phyloP scores from a whole-genome alignment of 73 alveolate species.

The Paramecium primaurelia region DNA sequence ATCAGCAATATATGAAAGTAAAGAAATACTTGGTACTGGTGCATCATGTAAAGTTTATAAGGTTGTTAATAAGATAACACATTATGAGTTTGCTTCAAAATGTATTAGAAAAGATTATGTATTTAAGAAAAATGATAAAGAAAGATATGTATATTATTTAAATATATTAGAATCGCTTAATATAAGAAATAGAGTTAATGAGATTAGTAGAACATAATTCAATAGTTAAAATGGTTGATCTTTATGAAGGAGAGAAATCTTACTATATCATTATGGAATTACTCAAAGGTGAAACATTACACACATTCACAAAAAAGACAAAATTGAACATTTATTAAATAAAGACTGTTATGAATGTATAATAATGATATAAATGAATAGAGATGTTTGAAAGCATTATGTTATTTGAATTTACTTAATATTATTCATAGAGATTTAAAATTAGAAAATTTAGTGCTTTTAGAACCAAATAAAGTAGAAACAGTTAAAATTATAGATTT shows the following conservation, averaged over 20 bases:
- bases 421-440: slow-evolving; percentile 73
- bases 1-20: not conserved
- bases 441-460: slow-evolving; percentile 62
- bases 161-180: not conserved
- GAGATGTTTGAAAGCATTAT: slow-evolving; percentile 31
- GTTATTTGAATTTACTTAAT: slow-evolving; percentile 45
- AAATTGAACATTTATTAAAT: not conserved
- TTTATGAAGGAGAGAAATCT: slow-evolving; percentile 28
- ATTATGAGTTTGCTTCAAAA: not conserved
- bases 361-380: not conserved
- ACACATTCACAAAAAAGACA: not conserved
- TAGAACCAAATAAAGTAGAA: not conserved
- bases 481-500: slow-evolving; percentile 40
- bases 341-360: not conserved
- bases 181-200: not conserved
- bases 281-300: not conserved
- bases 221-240: not conserved
- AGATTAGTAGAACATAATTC: not conserved
- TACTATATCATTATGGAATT: not conserved
- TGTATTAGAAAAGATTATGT: slow-evolving; percentile 35
- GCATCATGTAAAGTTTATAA: slow-evolving; percentile 11
- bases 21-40: not conserved
- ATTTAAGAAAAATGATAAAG: not conserved
- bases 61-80: not conserved
- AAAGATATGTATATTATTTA: not conserved